A percentile compares a stretch with the other conserved stretches of the same genome.
Conservation (phyloP, 208 protist genomes). For the Trypanosoma theileri region DNA sequence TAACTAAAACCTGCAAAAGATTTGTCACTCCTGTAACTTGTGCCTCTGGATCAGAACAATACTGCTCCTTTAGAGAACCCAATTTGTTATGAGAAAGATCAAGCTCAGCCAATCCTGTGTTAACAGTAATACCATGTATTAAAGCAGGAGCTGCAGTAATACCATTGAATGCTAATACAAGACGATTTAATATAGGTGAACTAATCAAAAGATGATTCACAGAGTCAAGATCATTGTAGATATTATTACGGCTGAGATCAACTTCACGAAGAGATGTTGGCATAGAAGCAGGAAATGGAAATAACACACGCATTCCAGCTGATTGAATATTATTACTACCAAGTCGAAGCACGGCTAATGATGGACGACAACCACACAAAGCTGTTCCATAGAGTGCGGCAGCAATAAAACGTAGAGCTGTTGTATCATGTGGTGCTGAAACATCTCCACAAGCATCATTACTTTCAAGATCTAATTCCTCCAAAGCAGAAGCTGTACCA, state of each 20-base stretch:
- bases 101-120: conserved; percentile 35
- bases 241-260: conserved; percentile 65
- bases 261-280: conserved; percentile 48
- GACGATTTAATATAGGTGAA: conserved; percentile 32
- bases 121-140: conserved; percentile 32
- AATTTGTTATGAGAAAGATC: conserved; percentile 79
- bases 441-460: conserved; percentile 79
- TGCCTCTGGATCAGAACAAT: conserved; percentile 27
- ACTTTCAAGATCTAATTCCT: conserved; percentile 72
- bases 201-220: conserved; percentile 42
- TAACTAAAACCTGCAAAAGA: conserved; percentile 38
- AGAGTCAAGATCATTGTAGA: conserved; percentile 48
- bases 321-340: conserved; percentile 69
- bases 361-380: conserved; percentile 17
- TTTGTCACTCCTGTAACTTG: conserved; percentile 35
- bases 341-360: conserved; percentile 43
- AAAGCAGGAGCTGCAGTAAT: conserved; percentile 43
- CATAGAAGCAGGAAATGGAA: conserved; percentile 32
- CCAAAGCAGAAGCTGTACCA: conserved; percentile 36
- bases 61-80: conserved; percentile 48
- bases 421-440: conserved; percentile 44
- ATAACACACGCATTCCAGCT: conserved; percentile 46
- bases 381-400: conserved; percentile 41
- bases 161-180: conserved; percentile 68
- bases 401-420: conserved; percentile 43